phyloP scores from a whole-genome alignment of 202 grass and related monocot species.

The Panicum virgatum region DNA sequence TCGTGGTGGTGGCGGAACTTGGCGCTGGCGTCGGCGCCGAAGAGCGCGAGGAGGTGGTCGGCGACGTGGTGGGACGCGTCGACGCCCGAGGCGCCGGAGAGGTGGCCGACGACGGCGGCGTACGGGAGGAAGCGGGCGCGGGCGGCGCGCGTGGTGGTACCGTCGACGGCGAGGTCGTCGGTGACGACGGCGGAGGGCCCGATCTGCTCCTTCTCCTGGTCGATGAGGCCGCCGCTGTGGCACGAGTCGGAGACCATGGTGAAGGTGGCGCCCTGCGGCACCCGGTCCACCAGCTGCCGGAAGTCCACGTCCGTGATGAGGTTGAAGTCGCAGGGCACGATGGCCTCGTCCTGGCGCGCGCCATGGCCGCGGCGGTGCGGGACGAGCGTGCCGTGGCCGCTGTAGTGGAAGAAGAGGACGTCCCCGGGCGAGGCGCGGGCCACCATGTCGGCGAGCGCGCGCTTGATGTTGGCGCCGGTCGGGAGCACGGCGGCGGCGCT shows the following conservation, averaged over 20 bases:
- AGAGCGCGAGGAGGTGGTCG: conserved; percentile 64
- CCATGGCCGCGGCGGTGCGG: background rate
- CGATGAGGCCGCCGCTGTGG: conserved; percentile 76
- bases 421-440: conserved; percentile 50
- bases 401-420: conserved; percentile 86
- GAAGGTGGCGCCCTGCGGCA: conserved; percentile 59
- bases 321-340: conserved; percentile 87
- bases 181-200: conserved; percentile 43
- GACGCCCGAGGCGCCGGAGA: conserved; percentile 52
- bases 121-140: conserved; percentile 47
- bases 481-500: conserved; percentile 24
- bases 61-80: conserved; percentile 46
- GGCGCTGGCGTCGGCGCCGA: conserved; percentile 62
- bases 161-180: background rate
- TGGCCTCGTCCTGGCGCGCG: conserved; percentile 69
- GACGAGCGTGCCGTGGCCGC: conserved; percentile 29
- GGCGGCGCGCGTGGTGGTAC: too few relatives aligned
- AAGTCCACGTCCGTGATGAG: conserved; percentile 86
- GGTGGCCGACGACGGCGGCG: conserved; percentile 43
- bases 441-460: conserved; percentile 63
- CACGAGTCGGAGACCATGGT: conserved; percentile 77
- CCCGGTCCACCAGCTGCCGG: conserved; percentile 60
- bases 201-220: conserved; percentile 77
- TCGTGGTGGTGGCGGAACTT: conserved; percentile 37
- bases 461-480: conserved; percentile 66